phyloP scores from a whole-genome alignment of 768 basidiomycete genomes.

The Suillus paluster region DNA sequence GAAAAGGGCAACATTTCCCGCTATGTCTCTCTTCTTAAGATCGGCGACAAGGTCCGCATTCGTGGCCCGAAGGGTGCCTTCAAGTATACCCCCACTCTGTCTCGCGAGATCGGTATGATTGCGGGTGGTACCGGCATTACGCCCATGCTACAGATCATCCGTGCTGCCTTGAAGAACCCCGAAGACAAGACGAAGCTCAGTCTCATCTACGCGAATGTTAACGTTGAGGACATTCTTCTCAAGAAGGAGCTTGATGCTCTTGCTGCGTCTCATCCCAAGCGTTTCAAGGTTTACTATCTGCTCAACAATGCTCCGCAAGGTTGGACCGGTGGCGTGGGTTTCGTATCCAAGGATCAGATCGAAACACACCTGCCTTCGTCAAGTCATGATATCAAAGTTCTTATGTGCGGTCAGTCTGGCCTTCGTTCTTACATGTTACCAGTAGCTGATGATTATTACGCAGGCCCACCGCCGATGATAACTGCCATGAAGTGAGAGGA shows the following conservation, averaged over 20 bases:
- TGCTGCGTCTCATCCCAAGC: slow-evolving; percentile 57
- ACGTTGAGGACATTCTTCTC: slow-evolving; percentile 89
- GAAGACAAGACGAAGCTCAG: slow-evolving; percentile 79
- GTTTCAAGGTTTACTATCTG: slow-evolving; percentile 87
- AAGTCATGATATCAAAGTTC: slow-evolving; percentile 73
- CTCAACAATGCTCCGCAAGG: slow-evolving; percentile 90
- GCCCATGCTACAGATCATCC: slow-evolving; percentile 98
- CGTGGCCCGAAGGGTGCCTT: slow-evolving; percentile 98
- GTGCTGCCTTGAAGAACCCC: slow-evolving; percentile 90
- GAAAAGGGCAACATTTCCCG: slow-evolving; percentile 97
- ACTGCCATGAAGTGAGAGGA: slow-evolving; percentile 75
- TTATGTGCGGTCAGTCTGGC: slow-evolving; percentile 77
- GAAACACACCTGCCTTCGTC: slow-evolving; percentile 74
- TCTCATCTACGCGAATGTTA: slow-evolving; percentile 97
- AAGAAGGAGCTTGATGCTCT: slow-evolving; percentile 87
- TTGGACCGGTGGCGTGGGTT: slow-evolving; percentile 92
- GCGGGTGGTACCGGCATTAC: slow-evolving; percentile 99
- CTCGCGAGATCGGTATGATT: slow-evolving; percentile 92
- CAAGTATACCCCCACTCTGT: slow-evolving; percentile 73
- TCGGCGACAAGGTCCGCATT: slow-evolving; percentile 87
- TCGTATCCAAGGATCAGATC: slow-evolving; percentile 93
- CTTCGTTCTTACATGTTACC: slow-evolving; percentile 12
- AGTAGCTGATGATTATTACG: slow-evolving; percentile 4
- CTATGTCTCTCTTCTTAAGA: slow-evolving; percentile 77
- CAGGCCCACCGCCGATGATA: slow-evolving; percentile 80